These are phyloP conservation scores for Boletus vinaceobasis DNA, from an alignment of 768 basidiomycete species.

Conservation along the genomic window DNA sequence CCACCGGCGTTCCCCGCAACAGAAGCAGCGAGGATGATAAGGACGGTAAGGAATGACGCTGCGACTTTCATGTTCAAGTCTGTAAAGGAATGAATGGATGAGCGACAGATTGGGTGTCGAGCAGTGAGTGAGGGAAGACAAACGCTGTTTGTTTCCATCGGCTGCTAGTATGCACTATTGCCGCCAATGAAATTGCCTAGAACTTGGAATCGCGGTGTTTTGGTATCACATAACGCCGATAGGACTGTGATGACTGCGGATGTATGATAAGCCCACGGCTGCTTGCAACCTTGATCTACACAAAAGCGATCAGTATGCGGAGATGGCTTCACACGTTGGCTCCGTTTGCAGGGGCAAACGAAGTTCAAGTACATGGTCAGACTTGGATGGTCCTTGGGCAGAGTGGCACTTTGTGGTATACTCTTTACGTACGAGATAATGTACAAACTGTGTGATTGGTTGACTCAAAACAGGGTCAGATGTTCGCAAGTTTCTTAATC, in stretches of 20 bases:
- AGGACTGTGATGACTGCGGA: not conserved
- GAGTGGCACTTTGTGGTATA: not conserved
- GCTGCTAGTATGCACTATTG: not conserved
- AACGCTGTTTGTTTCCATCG: not conserved
- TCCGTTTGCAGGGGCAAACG: not conserved
- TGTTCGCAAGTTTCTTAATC: not conserved
- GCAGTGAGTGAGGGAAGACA: not conserved
- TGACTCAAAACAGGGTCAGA: not conserved
- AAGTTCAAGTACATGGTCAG: not conserved
- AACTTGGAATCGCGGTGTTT: constrained; percentile 4
- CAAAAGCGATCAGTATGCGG: not conserved
- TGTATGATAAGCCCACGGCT: not conserved
- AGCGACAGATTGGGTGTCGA: not conserved
- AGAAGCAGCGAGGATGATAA: not conserved
- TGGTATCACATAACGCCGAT: not conserved
- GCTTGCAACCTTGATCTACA: not conserved
- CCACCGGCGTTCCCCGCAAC: not conserved
- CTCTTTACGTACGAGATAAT: not conserved
- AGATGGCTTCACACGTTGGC: not conserved
- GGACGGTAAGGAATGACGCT: not conserved
- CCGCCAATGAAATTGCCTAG: not conserved
- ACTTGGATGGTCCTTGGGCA: no score
- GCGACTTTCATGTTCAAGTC: not conserved
- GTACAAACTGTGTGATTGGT: not conserved
- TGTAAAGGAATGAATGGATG: not conserved